These are phyloP conservation scores for Ziziphus jujuba DNA, from an alignment of 306 rosid species.

Conservation along the genomic window DNA sequence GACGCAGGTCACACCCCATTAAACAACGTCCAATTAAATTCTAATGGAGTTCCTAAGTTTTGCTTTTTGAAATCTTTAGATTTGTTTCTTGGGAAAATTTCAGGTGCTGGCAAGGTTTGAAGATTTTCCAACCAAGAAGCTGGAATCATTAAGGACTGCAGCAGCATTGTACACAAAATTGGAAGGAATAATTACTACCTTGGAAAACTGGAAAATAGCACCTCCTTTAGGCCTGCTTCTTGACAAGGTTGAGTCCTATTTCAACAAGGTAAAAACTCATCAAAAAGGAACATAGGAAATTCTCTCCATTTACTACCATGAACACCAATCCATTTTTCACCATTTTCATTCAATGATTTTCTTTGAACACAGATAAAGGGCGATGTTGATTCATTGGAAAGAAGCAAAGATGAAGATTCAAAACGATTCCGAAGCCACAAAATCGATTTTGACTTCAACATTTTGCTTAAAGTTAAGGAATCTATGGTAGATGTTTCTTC, in stretches of 20 bases:
- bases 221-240: conserved; percentile 29
- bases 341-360: not conserved
- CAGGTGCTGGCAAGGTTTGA: conserved; percentile 29
- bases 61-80: too few relatives aligned
- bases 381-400: conserved; percentile 35
- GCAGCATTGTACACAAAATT: conserved; percentile 37
- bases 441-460: conserved; percentile 40
- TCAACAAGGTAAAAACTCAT: conserved; percentile 27
- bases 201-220: conserved; percentile 29
- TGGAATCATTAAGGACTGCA: conserved; percentile 42
- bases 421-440: conserved; percentile 29
- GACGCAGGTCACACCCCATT: conserved; percentile 24
- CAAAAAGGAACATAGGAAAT: too few relatives aligned
- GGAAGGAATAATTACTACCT: conserved; percentile 17
- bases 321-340: not conserved
- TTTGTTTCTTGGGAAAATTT: not conserved
- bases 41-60: too few relatives aligned
- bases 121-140: conserved; percentile 35
- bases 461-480: conserved; percentile 34
- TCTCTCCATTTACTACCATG: not conserved
- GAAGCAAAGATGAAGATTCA: conserved; percentile 37
- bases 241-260: conserved; percentile 31
- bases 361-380: conserved; percentile 15
- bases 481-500: conserved; percentile 46
- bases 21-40: too few relatives aligned